Conservation (phyloP, 805 yeast genomes). For the Cyberlindnera sargentensis region DNA sequence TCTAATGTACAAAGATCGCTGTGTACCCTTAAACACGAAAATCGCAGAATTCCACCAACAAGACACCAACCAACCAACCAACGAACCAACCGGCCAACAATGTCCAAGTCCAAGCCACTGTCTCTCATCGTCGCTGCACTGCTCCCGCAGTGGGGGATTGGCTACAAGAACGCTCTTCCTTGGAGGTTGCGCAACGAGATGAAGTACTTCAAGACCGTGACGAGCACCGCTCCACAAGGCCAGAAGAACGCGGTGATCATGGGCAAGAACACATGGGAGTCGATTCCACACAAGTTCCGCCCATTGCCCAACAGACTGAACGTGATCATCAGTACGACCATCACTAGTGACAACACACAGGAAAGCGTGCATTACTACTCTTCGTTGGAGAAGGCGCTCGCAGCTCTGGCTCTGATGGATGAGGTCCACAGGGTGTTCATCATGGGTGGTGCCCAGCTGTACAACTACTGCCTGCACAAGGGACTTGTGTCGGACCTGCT, state of each 20-base stretch:
- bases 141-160: slow-evolving; percentile 77
- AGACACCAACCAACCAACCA: no score
- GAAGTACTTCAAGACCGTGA: slow-evolving; percentile 74
- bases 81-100: neutral
- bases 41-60: no score
- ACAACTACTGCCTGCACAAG: slow-evolving; percentile 45
- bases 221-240: slow-evolving; percentile 33
- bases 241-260: slow-evolving; percentile 70
- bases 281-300: slow-evolving; percentile 77
- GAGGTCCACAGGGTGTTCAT: slow-evolving; percentile 58
- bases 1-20: no score
- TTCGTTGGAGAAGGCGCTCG: slow-evolving; percentile 39
- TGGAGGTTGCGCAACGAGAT: slow-evolving; percentile 85
- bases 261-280: slow-evolving; percentile 97
- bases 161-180: slow-evolving; percentile 73
- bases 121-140: slow-evolving; percentile 82
- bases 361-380: slow-evolving; percentile 28
- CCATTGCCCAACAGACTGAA: slow-evolving; percentile 76
- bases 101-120: slow-evolving; percentile 28
- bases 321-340: slow-evolving; percentile 52
- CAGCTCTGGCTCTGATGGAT: slow-evolving; percentile 20
- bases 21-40: no score
- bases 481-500: slow-evolving; percentile 49
- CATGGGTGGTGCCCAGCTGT: slow-evolving; percentile 91
- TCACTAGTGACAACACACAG: slow-evolving; percentile 9